A percentile compares a stretch with the other conserved stretches of the same genome.
Evolutionary conservation across 306 rosid genomes (phyloP).

Genomic region (Sicyos edulis): DNA sequence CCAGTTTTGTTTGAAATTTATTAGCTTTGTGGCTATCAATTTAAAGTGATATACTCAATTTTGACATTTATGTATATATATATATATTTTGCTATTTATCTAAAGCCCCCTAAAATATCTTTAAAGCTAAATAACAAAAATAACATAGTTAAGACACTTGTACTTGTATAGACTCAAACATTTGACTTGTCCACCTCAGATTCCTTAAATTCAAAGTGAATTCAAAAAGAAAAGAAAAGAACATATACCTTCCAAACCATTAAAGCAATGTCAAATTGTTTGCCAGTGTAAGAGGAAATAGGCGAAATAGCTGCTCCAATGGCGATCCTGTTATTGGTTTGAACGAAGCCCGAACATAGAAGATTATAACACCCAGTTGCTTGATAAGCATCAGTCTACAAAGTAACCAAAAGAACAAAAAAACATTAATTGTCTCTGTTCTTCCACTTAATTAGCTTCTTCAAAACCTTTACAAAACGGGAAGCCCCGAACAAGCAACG

Average conservation of each 20-base stretch:
- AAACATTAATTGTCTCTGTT: not conserved
- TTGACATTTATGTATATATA: too few relatives aligned
- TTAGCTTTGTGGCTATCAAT: too few relatives aligned
- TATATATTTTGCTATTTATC: too few relatives aligned
- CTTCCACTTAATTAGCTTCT: not conserved
- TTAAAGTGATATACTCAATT: too few relatives aligned
- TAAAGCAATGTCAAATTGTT: conserved; percentile 60
- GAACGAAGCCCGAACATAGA: conserved; percentile 66
- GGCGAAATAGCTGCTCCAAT: conserved; percentile 74
- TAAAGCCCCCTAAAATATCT: too few relatives aligned
- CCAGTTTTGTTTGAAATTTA: too few relatives aligned
- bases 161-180: too few relatives aligned
- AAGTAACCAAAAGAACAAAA: not conserved
- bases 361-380: conserved; percentile 73
- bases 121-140: too few relatives aligned
- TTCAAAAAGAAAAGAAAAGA: not conserved
- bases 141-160: too few relatives aligned
- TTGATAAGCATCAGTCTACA: conserved; percentile 63
- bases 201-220: not conserved
- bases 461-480: too few relatives aligned
- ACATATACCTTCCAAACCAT: conserved; percentile 63
- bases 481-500: too few relatives aligned
- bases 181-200: not conserved
- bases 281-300: conserved; percentile 39
- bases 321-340: conserved; percentile 61